Conservation (phyloP, 345 rosid species). For the rapeseed (Brassica napus) region Da-Ae NC_063434.1:5872001-5872500, state of each 20-base stretch:
- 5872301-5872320: no score
- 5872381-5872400: background rate
- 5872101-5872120: no score
- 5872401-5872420: background rate
- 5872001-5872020: background rate
- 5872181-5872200: background rate
- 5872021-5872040: slow-evolving; percentile 15
- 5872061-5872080: no score
- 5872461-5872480: background rate
- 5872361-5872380: no score
- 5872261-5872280: background rate
- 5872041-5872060: background rate
- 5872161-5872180: background rate
- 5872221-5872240: no score
- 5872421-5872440: background rate
- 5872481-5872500: background rate
- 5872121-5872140: no score
- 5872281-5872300: no score
- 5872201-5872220: background rate
- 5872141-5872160: background rate
- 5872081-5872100: no score
- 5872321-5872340: no score
- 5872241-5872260: background rate
- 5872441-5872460: background rate
- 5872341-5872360: no score